Conservation (phyloP, 202 grass and related monocot genomes). For the Setaria italica region DNA sequence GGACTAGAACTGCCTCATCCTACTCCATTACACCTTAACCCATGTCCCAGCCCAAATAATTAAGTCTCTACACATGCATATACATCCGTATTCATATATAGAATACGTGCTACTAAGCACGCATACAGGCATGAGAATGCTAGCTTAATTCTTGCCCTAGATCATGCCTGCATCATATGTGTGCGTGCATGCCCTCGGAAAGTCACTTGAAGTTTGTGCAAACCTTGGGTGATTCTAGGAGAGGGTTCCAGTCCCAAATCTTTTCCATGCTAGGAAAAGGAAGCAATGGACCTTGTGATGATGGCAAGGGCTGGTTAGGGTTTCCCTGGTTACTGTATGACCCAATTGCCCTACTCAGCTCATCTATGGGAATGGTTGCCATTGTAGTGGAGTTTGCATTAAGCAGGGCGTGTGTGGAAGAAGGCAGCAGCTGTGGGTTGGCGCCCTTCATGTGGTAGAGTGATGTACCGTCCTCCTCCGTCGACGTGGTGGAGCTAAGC, state of each 20-base stretch:
- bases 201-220: conserved; percentile 71
- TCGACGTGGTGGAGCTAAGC: conserved; percentile 70
- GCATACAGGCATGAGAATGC: not conserved
- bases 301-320: conserved; percentile 46
- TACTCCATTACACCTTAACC: conserved; percentile 39
- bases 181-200: not conserved
- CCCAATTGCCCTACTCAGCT: conserved; percentile 76
- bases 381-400: conserved; percentile 57
- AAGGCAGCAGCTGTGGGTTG: conserved; percentile 48
- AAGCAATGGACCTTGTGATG: conserved; percentile 60
- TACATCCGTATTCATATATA: conserved; percentile 31
- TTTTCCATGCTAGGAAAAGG: conserved; percentile 76
- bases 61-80: conserved; percentile 44
- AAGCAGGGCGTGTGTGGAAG: conserved; percentile 64
- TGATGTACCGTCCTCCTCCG: conserved; percentile 70
- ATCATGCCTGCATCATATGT: conserved; percentile 4
- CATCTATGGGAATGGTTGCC: conserved; percentile 67
- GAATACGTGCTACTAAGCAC: not conserved
- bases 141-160: conserved; percentile 3
- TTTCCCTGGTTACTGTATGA: conserved; percentile 58
- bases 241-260: conserved; percentile 88
- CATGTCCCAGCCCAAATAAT: conserved; percentile 40
- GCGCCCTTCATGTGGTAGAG: conserved; percentile 57
- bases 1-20: conserved; percentile 36
- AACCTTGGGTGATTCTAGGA: conserved; percentile 61